A percentile compares a stretch with the other conserved stretches of the same genome.
These are phyloP conservation scores for Patellaria atrata DNA, from an alignment of 495 filamentous ascomycete genomes.

Conservation along the genomic window DNA sequence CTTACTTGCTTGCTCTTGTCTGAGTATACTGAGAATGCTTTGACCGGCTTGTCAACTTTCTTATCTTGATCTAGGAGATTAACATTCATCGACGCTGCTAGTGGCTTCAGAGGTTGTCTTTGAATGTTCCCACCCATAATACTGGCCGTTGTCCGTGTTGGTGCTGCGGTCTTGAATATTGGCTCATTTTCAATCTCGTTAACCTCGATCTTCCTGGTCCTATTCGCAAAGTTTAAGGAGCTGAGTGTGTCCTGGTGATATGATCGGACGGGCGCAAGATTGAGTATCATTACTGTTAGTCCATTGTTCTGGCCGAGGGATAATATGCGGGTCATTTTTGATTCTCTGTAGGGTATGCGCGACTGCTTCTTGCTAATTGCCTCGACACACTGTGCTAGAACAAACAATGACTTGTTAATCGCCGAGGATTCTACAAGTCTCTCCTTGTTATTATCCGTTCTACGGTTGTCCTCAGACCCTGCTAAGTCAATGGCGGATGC, in stretches of 20 bases:
- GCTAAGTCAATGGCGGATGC: conserved; percentile 93
- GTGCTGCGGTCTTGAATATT: conserved; percentile 45
- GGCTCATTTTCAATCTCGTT: conserved; percentile 89
- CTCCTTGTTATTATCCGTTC: conserved; percentile 91
- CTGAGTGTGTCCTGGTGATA: conserved; percentile 91
- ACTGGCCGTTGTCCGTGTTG: conserved; percentile 31
- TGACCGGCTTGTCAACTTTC: conserved; percentile 57
- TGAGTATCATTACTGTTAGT: conserved; percentile 91
- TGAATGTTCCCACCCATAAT: conserved; percentile 34
- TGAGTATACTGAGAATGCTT: conserved; percentile 70
- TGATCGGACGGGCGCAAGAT: conserved; percentile 69
- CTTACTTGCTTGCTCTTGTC: conserved; percentile 44
- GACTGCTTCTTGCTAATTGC: conserved; percentile 69
- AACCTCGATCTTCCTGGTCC: conserved; percentile 93
- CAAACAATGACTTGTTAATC: conserved; percentile 96
- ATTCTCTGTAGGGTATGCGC: conserved; percentile 85
- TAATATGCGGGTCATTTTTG: conserved; percentile 93
- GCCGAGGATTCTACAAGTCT: conserved; percentile 88
- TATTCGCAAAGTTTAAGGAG: conserved; percentile 86
- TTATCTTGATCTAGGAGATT: conserved; percentile 43
- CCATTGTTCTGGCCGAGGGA: conserved; percentile 92
- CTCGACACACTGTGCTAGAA: conserved; percentile 89
- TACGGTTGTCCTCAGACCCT: conserved; percentile 87
- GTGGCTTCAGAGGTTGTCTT: conserved; percentile 63
- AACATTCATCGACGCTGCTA: conserved; percentile 44